phyloP scores from a whole-genome alignment of 495 filamentous ascomycete species.

The Xylaria longipes region DNA sequence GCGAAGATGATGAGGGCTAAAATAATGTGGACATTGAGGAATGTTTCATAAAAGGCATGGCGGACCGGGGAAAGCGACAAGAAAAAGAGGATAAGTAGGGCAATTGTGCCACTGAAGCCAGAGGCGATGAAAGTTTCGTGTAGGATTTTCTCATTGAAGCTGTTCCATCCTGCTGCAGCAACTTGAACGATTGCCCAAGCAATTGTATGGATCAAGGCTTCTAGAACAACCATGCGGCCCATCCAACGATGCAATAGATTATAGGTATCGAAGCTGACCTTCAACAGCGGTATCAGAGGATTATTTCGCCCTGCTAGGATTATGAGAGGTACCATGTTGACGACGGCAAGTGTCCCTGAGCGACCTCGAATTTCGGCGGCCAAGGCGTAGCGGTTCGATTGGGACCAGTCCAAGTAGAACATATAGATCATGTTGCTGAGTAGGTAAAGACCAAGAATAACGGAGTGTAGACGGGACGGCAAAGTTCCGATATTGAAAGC shows the following conservation, averaged over 20 bases:
- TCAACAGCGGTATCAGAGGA: constrained; percentile 72
- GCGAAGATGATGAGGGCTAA: constrained; percentile 67
- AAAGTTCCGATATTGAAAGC: constrained; percentile 84
- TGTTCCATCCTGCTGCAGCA: constrained; percentile 68
- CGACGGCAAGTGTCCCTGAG: constrained; percentile 74
- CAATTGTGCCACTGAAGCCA: constrained; percentile 58
- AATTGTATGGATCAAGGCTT: constrained; percentile 71
- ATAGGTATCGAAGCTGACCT: constrained; percentile 87
- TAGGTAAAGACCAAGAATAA: constrained; percentile 71
- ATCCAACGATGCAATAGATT: constrained; percentile 89
- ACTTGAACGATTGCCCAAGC: constrained; percentile 77
- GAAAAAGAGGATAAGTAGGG: constrained; percentile 64
- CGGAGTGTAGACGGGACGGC: constrained; percentile 79
- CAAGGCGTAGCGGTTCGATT: constrained; percentile 58
- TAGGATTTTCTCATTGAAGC: constrained; percentile 55
- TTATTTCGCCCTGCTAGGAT: constrained; percentile 85
- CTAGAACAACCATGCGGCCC: constrained; percentile 76
- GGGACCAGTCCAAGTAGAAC: constrained; percentile 64
- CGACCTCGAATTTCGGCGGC: constrained; percentile 72
- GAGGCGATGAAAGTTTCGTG: constrained; percentile 63
- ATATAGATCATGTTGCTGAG: constrained; percentile 70
- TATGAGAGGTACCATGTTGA: constrained; percentile 83
- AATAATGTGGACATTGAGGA: constrained; percentile 81
- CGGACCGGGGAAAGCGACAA: constrained; percentile 76
- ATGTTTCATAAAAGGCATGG: constrained; percentile 96